Base-by-base conservation (phyloP, 805 yeast species). In the Wickerhamomyces chambardii region DNA sequence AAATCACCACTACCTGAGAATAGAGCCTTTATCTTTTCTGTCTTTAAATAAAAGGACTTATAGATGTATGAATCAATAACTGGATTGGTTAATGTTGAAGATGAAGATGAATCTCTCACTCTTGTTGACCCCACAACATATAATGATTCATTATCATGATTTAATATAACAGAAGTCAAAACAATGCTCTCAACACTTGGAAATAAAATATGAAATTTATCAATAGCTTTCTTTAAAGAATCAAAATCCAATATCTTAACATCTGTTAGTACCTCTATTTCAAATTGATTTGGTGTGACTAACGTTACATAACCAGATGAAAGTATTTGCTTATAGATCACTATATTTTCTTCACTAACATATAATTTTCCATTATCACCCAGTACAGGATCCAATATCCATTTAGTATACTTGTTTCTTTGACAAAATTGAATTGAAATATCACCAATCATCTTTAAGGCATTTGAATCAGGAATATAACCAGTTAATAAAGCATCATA, bases 291-390 rank as follows among this genome's bases (percentile, higher is more conserved):
- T 2, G 92, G 90, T 0, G 87, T 77, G 2, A 73, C 68, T 27
- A 80, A 46, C 29, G 64, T 63, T 1, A 82, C 68, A 16, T 45
- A 38, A 3, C 70, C 70, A 5, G 58, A 50, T 11, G 38, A 36
- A 26, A 81, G 51, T n/a, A 78, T 57, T 11, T 61, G 41, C 44
- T 63, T 61, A 48, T 79, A 80, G 2, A 67, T 54, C 0, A 73
- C 73, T 0, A 80, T 61, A 18, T 78, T 66, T 11, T 61, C 68
- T 36, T 67, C 69, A 38, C 68, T 68, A 1, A 90, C 95, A 53
- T 90, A 90, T 4, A 87, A 56, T 38, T 64, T 68, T 1, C 95
- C 96, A 46, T 85, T 80, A 51, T 90, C 97, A 11, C 97, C 97
- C 53, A 90, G 59, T 1, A 90, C 92, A 1, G 97, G 97, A 54